Percentiles rank a stretch among this genome's conserved stretches.
Conservation (phyloP, 129 eudicot genomes). For the Glebionis coronaria region DNA sequence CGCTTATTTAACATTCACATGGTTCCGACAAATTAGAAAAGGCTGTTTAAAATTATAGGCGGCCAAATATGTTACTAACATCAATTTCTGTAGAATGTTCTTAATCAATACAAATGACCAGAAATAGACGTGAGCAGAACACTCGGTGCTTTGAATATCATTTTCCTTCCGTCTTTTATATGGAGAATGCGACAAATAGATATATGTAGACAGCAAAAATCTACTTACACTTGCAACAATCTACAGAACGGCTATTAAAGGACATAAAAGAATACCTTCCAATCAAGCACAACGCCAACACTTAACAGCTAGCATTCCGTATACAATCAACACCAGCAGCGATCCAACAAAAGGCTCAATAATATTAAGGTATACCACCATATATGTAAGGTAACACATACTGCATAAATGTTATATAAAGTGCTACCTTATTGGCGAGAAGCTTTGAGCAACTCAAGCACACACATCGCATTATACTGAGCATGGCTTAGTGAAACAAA, state of each 20-base stretch:
- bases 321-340: no score
- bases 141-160: no score
- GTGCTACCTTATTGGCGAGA: constrained; percentile 69
- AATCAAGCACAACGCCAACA: neutral
- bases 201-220: neutral
- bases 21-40: no score
- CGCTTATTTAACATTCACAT: neutral
- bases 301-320: no score
- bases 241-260: neutral
- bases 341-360: no score
- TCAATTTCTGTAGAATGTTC: neutral
- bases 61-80: neutral
- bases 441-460: constrained; percentile 97
- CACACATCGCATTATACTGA: constrained; percentile 84
- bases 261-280: neutral
- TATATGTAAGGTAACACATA: no score
- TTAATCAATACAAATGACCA: neutral
- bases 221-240: neutral
- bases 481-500: no score
- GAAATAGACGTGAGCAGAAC: neutral
- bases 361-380: no score
- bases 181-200: neutral
- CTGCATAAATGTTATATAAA: neutral
- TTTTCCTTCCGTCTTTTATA: no score
- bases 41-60: neutral